A percentile compares a stretch with the other conserved stretches of the same genome.
These are phyloP conservation scores for Amanita rubescens DNA, from an alignment of 768 basidiomycete species.

Conservation along the genomic window DNA sequence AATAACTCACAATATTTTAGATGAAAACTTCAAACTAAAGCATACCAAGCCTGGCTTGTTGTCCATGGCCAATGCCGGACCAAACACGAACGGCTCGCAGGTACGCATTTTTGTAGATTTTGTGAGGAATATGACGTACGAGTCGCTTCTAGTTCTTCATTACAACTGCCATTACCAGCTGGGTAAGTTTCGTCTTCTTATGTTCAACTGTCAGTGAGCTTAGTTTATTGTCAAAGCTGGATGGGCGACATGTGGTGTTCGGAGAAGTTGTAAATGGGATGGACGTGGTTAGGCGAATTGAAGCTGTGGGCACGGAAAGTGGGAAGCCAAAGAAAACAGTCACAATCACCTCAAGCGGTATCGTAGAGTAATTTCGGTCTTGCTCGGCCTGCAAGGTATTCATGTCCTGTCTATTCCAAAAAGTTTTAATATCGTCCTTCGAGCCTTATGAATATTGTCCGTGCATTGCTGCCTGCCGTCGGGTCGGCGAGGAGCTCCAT, in stretches of 20 bases:
- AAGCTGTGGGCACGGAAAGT: conserved; percentile 31
- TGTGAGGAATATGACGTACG: neutral
- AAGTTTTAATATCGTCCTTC: neutral
- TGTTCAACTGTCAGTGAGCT: neutral
- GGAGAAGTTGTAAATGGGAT: conserved; percentile 62
- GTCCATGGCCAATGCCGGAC: conserved; percentile 84
- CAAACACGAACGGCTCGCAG: conserved; percentile 76
- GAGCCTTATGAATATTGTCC: neutral
- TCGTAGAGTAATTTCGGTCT: conserved; percentile 18
- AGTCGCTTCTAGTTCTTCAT: conserved; percentile 54
- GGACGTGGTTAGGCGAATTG: conserved; percentile 57
- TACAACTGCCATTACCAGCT: conserved; percentile 63
- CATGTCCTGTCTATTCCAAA: neutral
- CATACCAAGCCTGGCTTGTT: conserved; percentile 61
- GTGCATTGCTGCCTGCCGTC: neutral
- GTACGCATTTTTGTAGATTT: conserved; percentile 21
- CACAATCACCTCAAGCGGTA: conserved; percentile 55
- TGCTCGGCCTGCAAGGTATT: neutral
- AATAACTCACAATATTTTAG: conserved; percentile 24
- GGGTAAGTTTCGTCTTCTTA: conserved; percentile 30
- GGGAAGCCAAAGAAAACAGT: conserved; percentile 38
- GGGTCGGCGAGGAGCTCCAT: too few relatives aligned
- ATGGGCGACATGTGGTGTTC: conserved; percentile 65
- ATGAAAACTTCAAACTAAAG: conserved; percentile 75
- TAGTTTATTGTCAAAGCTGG: conserved; percentile 30